Conservation (phyloP, 116 monocot genomes). For the Zostera marina region DNA sequence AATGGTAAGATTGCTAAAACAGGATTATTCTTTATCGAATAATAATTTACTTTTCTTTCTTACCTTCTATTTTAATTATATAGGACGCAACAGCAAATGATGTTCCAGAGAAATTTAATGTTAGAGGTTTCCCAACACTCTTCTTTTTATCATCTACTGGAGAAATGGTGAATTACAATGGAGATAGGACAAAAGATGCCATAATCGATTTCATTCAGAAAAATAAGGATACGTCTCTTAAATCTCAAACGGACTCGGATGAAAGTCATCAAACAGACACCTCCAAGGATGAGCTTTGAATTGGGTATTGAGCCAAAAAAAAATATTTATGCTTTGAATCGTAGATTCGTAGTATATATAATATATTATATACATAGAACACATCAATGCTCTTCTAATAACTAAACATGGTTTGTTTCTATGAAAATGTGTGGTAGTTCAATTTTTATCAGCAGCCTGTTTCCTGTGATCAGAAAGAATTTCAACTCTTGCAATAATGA, state of each 20-base stretch:
- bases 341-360: too few relatives aligned
- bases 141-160: conserved; percentile 66
- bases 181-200: conserved; percentile 49
- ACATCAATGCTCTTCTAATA: too few relatives aligned
- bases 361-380: too few relatives aligned
- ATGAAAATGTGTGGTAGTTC: too few relatives aligned
- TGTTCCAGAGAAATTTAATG: conserved; percentile 53
- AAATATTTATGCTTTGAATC: too few relatives aligned
- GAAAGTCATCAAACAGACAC: conserved; percentile 17
- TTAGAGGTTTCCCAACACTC: conserved; percentile 69
- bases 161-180: conserved; percentile 52
- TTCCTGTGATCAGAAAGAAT: too few relatives aligned
- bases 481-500: too few relatives aligned
- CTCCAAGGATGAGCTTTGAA: conserved; percentile 30
- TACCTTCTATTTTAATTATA: conserved; percentile 13
- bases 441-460: too few relatives aligned
- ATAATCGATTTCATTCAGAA: conserved; percentile 52
- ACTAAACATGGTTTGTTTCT: too few relatives aligned
- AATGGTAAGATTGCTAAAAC: conserved; percentile 39
- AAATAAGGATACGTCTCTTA: conserved; percentile 13
- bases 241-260: conserved; percentile 2
- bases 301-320: neutral
- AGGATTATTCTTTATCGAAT: conserved; percentile 15
- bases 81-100: conserved; percentile 64
- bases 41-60: conserved; percentile 7